These are phyloP conservation scores for Limnomonas spitsbergensis DNA, from an alignment of 139 green algal species.

Conservation along the genomic window DNA sequence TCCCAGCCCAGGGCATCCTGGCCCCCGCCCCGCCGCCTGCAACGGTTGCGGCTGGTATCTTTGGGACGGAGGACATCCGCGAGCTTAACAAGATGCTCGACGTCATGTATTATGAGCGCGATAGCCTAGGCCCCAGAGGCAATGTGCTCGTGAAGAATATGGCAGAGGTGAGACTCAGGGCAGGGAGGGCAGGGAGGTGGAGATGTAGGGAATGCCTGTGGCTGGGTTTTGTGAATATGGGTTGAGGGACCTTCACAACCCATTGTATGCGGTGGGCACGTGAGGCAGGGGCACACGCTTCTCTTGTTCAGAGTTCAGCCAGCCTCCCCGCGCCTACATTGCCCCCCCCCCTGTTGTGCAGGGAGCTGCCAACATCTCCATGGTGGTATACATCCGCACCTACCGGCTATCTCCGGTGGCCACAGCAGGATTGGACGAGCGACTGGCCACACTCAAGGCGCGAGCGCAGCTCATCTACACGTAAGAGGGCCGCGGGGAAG, in stretches of 20 bases:
- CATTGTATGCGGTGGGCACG: too few relatives aligned
- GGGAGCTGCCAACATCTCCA: conserved; percentile 12
- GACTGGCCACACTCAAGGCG: neutral
- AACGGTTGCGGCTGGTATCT: too few relatives aligned
- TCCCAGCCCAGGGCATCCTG: too few relatives aligned
- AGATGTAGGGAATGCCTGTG: too few relatives aligned
- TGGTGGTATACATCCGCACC: neutral
- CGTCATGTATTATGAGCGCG: neutral
- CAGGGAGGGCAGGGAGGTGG: neutral
- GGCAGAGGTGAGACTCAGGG: neutral
- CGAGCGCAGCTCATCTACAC: neutral
- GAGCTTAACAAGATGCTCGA: conserved; percentile 5
- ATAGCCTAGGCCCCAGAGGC: neutral
- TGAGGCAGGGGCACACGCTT: too few relatives aligned
- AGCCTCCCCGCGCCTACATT: too few relatives aligned
- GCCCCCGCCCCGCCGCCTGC: too few relatives aligned
- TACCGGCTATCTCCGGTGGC: neutral
- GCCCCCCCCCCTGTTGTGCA: too few relatives aligned
- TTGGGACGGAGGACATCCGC: neutral
- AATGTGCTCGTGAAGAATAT: conserved; percentile 7
- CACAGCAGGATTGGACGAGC: conserved; percentile 6
- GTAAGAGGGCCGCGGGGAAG: neutral
- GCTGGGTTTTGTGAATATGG: too few relatives aligned
- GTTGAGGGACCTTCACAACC: too few relatives aligned
- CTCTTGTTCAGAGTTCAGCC: too few relatives aligned